Base-by-base conservation (phyloP, 163 green algal species). In the Chlamydomonas reinhardtii region DNA sequence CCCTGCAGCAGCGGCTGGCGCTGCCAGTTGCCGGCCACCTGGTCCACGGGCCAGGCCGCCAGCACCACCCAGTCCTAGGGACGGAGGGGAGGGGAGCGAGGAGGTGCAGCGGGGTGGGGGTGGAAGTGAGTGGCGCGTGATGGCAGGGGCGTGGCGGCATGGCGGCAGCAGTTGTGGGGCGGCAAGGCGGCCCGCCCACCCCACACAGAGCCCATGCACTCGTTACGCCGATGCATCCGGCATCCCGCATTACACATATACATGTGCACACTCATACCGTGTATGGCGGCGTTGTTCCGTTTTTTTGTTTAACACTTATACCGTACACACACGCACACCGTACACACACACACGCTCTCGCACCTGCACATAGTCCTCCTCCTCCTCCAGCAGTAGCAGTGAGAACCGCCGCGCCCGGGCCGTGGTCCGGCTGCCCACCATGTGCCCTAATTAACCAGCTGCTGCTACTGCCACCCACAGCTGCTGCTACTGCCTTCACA, bases 301-400 rank as follows among this genome's bases (percentile, higher is more conserved):
- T n/a, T n/a, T n/a, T n/a, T n/a, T n/a, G n/a, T n/a, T 54, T 54
- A 6, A 6, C 43, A 54, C 43, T 54, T 11, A 6, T 11, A 11
- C 6, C 43, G 11, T 11, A 54, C 43, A 54, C 43, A 54, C 43
- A 54, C 43, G 11, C 43, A 54, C 43, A 54, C 12, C 9, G 14
- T 19, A 12, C 48, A 56, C 48, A 56, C 48, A 56, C 48, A 12
- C 48, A 54, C 43, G 11, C 43, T 16, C n/a, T 24, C 70, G 0
- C 59, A 80, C 72, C 82, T 82, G 76, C 48, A 98, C 93, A 85
- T 99, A 99, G 68, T 96, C 92, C 77, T 99, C 97, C 29, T 96
- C 95, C 64, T 99, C 97, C 71, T 99, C 96, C 39, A 99, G 90
- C 66, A 98, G 94, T 76, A 99, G 92, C 71, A 98, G 91, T 22